Conservation (phyloP, 805 yeast species). For the Wickerhamiella nectarea region DNA sequence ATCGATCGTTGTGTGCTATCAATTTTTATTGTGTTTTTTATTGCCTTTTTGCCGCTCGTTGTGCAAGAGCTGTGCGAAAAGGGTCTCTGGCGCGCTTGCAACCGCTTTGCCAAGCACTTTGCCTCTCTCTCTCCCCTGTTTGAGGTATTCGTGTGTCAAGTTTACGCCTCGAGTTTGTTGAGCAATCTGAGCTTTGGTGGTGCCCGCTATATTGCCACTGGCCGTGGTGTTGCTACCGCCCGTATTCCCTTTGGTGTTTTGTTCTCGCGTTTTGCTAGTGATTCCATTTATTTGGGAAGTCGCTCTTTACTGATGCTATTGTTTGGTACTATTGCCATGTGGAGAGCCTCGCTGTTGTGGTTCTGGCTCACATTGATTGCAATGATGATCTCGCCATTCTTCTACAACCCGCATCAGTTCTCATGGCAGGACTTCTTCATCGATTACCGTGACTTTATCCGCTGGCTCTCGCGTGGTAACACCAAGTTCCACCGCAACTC, state of each 20-base stretch:
- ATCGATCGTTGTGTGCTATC: conserved; percentile 76
- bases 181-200: conserved; percentile 80
- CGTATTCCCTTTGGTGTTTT: conserved; percentile 58
- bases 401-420: conserved; percentile 96
- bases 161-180: conserved; percentile 65
- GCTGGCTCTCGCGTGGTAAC: conserved; percentile 79
- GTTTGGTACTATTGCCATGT: conserved; percentile 67
- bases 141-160: conserved; percentile 91
- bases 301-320: conserved; percentile 53
- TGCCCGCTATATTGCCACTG: conserved; percentile 83
- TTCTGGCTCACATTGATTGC: conserved; percentile 92
- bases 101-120: conserved; percentile 62
- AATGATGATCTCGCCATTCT: conserved; percentile 78
- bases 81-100: conserved; percentile 61
- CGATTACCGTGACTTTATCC: conserved; percentile 85
- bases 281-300: conserved; percentile 68
- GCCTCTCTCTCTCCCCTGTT: conserved; percentile 76
- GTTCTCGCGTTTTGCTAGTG: conserved; percentile 61
- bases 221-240: conserved; percentile 84
- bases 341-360: conserved; percentile 94
- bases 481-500: conserved; percentile 51
- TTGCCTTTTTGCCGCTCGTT: conserved; percentile 75
- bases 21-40: conserved; percentile 83
- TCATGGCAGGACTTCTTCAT: conserved; percentile 91
- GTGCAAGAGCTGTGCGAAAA: conserved; percentile 82